Percentiles rank a stretch among this genome's conserved stretches.
Conservation (phyloP, 2,329 filamentous ascomycete genomes). For the Aspergillus sp. region DNA sequence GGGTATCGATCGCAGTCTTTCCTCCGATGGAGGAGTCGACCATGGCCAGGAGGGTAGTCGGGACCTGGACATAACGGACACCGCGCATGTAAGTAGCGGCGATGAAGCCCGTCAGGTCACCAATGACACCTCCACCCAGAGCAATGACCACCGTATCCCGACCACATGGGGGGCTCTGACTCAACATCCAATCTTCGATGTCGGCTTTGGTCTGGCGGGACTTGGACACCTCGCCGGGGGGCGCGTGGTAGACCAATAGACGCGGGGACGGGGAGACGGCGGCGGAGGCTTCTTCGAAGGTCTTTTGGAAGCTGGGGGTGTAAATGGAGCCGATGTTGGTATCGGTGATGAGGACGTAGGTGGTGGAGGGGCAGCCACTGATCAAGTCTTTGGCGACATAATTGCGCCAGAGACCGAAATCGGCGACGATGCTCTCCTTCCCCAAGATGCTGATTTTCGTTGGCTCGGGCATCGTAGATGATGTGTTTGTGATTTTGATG, state of each 20-base stretch:
- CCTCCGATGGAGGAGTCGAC: slow-evolving; percentile 98
- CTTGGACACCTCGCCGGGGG: slow-evolving; percentile 92
- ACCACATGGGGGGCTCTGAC: slow-evolving; percentile 77
- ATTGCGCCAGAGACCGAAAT: slow-evolving; percentile 83
- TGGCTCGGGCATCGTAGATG: slow-evolving; percentile 39
- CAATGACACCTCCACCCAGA: slow-evolving; percentile 92
- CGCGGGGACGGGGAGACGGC: slow-evolving; percentile 54
- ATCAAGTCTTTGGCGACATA: slow-evolving; percentile 82
- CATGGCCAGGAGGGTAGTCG: slow-evolving; percentile 92
- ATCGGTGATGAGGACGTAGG: slow-evolving; percentile 95
- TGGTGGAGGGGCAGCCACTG: slow-evolving; percentile 73
- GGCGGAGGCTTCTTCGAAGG: slow-evolving; percentile 56
- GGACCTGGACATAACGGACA: slow-evolving; percentile 92
- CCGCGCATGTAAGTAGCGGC: slow-evolving; percentile 98
- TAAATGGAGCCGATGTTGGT: slow-evolving; percentile 84
- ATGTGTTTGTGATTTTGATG: not conserved
- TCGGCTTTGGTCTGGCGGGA: slow-evolving; percentile 89
- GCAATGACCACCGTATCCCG: slow-evolving; percentile 94
- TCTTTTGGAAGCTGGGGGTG: slow-evolving; percentile 69
- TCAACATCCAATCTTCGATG: slow-evolving; percentile 96
- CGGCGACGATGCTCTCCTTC: slow-evolving; percentile 84
- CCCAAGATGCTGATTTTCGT: slow-evolving; percentile 77
- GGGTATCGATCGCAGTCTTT: slow-evolving; percentile 97
- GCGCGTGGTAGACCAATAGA: slow-evolving; percentile 80
- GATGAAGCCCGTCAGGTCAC: slow-evolving; percentile 96